Percentiles rank a stretch among this genome's conserved stretches.
Evolutionary conservation across 176 grass and related monocot species (phyloP).

Genomic region (Chloris gayana): DNA sequence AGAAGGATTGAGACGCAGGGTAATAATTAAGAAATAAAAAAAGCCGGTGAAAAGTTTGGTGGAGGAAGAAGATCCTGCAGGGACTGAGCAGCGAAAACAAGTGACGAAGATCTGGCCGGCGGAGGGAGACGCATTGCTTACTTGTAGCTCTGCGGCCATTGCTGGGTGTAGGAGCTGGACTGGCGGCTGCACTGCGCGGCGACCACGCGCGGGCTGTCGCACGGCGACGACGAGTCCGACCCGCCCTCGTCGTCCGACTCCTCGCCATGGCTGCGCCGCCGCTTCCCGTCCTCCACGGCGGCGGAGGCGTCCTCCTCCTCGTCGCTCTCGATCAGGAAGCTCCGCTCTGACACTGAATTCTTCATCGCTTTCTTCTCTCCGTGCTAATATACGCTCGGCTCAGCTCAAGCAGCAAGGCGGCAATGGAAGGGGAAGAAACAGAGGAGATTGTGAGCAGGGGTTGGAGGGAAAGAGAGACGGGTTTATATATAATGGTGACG

Average conservation of each 20-base stretch:
- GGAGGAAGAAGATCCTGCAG: not conserved
- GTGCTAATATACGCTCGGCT: not conserved
- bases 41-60: not conserved
- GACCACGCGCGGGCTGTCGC: constrained; percentile 49
- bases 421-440: not conserved
- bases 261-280: not conserved
- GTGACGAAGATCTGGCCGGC: not conserved
- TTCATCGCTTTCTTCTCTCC: constrained; percentile 34
- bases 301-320: constrained; percentile 46
- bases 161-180: constrained; percentile 65
- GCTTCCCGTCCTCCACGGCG: constrained; percentile 25
- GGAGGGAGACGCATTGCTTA: not conserved
- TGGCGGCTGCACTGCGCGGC: constrained; percentile 36
- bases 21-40: not conserved
- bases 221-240: constrained; percentile 56
- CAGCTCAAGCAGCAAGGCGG: not conserved
- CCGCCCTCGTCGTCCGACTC: constrained; percentile 29
- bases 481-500: constrained; percentile 33
- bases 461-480: not conserved
- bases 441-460: not conserved
- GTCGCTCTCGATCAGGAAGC: constrained; percentile 77
- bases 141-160: constrained; percentile 99
- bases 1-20: not conserved
- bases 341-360: constrained; percentile 67
- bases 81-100: too few relatives aligned